Conservation (phyloP, 345 rosid genomes). For the Boechera retrofracta region DNA sequence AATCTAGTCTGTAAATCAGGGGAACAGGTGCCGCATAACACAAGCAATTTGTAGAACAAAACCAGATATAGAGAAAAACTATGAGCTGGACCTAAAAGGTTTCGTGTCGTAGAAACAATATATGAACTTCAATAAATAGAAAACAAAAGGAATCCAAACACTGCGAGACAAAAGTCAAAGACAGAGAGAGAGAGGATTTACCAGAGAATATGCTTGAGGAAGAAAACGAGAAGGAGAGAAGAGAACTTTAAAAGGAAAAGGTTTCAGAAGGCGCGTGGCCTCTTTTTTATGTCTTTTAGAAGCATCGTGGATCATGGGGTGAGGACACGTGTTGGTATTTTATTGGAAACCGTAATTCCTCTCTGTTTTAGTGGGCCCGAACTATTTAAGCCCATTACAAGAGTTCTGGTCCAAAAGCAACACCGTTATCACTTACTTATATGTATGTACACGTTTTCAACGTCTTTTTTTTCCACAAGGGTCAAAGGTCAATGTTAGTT, state of each 20-base stretch:
- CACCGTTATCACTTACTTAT: constrained; percentile 6
- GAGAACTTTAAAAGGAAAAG: constrained; percentile 16
- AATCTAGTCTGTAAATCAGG: not conserved
- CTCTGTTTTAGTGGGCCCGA: not conserved
- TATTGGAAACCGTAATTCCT: not conserved
- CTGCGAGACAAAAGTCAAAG: constrained; percentile 9
- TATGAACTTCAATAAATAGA: constrained; percentile 21
- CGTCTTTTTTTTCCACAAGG: not conserved
- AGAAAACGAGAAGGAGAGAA: constrained; percentile 11
- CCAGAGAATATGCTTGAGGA: constrained; percentile 34
- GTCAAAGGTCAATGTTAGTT: constrained; percentile 25
- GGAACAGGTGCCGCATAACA: not conserved
- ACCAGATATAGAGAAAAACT: not conserved
- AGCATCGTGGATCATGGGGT: constrained; percentile 35
- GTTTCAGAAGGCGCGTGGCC: constrained; percentile 36
- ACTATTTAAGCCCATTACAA: not conserved
- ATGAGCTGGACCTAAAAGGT: constrained; percentile 10
- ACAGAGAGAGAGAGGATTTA: constrained; percentile 26
- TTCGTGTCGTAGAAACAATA: constrained; percentile 36
- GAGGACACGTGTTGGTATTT: constrained; percentile 1
- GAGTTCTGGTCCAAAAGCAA: constrained; percentile 18
- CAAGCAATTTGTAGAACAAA: not conserved
- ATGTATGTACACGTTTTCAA: constrained; percentile 8
- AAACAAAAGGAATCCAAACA: constrained; percentile 17
- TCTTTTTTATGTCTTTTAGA: constrained; percentile 6